Base-by-base conservation (phyloP, 805 yeast genomes). In the Starmerella vaccinii region DNA sequence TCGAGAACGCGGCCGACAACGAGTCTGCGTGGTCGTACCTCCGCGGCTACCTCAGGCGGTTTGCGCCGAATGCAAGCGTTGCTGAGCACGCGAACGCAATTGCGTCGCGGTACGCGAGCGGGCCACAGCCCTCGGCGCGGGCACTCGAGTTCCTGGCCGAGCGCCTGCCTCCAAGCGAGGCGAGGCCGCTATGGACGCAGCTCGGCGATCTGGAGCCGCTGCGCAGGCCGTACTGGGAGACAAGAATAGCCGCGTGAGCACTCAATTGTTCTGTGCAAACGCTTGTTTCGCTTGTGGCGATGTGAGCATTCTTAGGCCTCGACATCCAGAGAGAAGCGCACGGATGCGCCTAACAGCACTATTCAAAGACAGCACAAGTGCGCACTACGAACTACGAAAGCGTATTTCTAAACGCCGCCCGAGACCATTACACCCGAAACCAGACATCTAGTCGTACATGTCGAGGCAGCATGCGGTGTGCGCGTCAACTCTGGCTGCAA, bases 11-110 rank as follows among this genome's bases (percentile, higher is more conserved):
- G 1, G 95, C 96, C 0, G 86, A 84, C 41, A 90, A 92, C 63
- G 80, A 83, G 41, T 80, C 94, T 6, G 69, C 84, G 0, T 90
- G 97, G 98, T 82, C 82, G 59, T 92, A 90, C 62, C 64, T 88
- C 16, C 62, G 65, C 7, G 95, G 90, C 1, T 57, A 85, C 12
- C 35, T 41, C 2, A 16, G 16, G 15, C 18, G 24, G 9, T 24
- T 23, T n/a, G 19, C 39, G n/a, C 49, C 44, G 5, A 23, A 15
- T 6, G 32, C 24, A n/a, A n/a, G 10, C 12, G 46, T 21, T 13
- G 30, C 44, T 15, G 34, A 19, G 23, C 49, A 24, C n/a, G 55
- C 55, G 10, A 33, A 35, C 18, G n/a, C 4, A 10, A 16, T 51
- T 19, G 55, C 55, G 12, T 30, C 23, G 16, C 23, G 22, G 40